These are phyloP conservation scores for Colletotrichum magnum DNA, from an alignment of 2,329 filamentous ascomycete genomes.

Conservation along the genomic window DNA sequence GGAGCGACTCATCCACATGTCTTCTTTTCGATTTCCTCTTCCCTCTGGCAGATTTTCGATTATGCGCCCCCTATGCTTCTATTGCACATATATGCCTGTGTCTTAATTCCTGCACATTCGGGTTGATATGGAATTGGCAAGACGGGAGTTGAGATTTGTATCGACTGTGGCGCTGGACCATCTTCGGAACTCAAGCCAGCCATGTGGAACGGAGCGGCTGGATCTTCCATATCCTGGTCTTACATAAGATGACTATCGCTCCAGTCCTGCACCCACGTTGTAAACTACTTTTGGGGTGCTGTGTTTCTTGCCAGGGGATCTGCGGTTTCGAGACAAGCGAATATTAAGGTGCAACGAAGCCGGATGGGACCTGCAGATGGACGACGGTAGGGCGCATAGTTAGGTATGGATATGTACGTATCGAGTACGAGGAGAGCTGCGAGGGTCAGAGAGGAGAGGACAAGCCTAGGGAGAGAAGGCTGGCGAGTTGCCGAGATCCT, in stretches of 20 bases:
- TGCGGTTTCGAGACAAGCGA: conserved; percentile 28
- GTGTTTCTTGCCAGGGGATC: conserved; percentile 7
- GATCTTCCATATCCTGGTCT: conserved; percentile 8
- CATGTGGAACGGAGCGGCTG: background rate
- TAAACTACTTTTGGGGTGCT: background rate
- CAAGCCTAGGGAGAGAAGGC: conserved; percentile 13
- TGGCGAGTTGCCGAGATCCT: conserved; percentile 18
- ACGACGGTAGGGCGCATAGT: background rate
- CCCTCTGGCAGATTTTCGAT: no score
- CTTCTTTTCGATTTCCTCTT: no score
- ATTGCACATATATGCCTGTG: no score
- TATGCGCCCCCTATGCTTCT: no score
- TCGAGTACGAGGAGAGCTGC: conserved; percentile 7
- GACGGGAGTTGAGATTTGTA: background rate
- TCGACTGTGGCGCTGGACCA: background rate
- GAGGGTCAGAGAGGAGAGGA: conserved; percentile 2
- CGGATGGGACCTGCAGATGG: conserved; percentile 23
- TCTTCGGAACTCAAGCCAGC: background rate
- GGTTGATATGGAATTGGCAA: background rate
- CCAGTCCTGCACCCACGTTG: background rate
- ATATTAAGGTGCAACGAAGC: conserved; percentile 21
- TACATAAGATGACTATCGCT: conserved; percentile 6
- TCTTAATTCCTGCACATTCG: background rate
- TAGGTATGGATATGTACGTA: background rate
- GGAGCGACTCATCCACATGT: background rate